A percentile compares a stretch with the other conserved stretches of the same genome.
Conservation (phyloP, 2,329 filamentous ascomycete genomes). For the Nothomitra cinnamomea region DNA sequence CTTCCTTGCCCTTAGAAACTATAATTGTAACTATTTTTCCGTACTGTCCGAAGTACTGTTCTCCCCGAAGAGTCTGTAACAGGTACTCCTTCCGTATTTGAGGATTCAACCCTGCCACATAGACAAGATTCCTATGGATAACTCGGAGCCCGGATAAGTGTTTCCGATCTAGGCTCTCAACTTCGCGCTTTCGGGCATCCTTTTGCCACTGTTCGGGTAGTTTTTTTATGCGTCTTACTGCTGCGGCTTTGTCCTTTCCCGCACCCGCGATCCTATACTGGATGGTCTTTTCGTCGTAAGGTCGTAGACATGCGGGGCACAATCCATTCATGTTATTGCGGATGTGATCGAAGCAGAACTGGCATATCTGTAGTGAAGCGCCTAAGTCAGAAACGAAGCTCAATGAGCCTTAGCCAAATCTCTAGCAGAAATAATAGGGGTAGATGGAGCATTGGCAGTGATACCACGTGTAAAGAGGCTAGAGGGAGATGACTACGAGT, state of each 20-base stretch:
- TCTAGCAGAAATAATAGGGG: too few relatives aligned
- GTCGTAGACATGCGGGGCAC: conserved; percentile 89
- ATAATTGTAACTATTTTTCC: conserved; percentile 98
- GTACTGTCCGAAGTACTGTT: conserved; percentile 94
- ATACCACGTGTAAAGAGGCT: too few relatives aligned
- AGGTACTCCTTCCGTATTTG: conserved; percentile 85
- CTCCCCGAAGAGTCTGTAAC: conserved; percentile 73
- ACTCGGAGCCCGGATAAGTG: conserved; percentile 90
- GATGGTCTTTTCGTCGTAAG: conserved; percentile 94
- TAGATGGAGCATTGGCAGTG: too few relatives aligned
- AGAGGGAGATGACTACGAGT: not conserved
- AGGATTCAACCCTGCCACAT: conserved; percentile 86
- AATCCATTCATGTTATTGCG: conserved; percentile 95
- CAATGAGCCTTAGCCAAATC: not conserved
- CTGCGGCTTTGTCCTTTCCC: conserved; percentile 60
- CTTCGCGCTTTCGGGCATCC: conserved; percentile 89
- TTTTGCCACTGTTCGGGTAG: conserved; percentile 81
- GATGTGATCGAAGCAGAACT: conserved; percentile 99
- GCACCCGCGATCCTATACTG: conserved; percentile 88
- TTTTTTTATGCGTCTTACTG: conserved; percentile 40
- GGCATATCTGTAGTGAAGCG: conserved; percentile 58
- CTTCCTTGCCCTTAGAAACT: conserved; percentile 85
- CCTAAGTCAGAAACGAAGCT: not conserved
- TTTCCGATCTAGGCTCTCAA: conserved; percentile 87
- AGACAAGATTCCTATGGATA: conserved; percentile 96